Conservation (phyloP, 345 rosid genomes). For the Bretschneidera sinensis region DNA sequence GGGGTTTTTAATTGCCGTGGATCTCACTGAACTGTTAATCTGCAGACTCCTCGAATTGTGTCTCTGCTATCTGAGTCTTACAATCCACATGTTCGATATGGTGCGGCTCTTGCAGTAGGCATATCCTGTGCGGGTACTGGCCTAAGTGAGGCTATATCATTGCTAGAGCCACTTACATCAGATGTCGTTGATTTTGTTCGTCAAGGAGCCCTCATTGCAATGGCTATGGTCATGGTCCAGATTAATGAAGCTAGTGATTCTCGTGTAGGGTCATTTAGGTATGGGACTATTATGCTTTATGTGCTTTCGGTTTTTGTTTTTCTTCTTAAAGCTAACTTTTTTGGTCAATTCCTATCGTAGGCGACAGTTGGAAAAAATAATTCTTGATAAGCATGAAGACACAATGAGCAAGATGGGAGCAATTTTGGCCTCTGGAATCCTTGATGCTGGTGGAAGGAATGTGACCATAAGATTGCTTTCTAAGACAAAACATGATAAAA, state of each 20-base stretch:
- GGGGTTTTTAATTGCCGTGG: constrained; percentile 1
- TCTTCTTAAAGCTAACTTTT: neutral
- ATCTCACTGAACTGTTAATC: constrained; percentile 12
- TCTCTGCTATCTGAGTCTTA: constrained; percentile 94
- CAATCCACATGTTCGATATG: constrained; percentile 98
- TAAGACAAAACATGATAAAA: constrained; percentile 92
- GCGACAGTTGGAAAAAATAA: constrained; percentile 90
- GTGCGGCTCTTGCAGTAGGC: constrained; percentile 99
- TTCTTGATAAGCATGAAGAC: constrained; percentile 95
- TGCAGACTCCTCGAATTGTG: constrained; percentile 97
- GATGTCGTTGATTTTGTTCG: constrained; percentile 99
- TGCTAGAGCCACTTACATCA: constrained; percentile 93
- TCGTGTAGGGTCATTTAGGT: constrained; percentile 97
- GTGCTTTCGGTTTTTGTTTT: neutral
- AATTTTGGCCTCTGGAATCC: constrained; percentile 92
- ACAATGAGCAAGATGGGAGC: constrained; percentile 99
- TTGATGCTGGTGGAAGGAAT: constrained; percentile 99
- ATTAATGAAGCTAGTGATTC: constrained; percentile 94
- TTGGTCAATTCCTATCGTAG: constrained; percentile 28
- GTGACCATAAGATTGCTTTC: constrained; percentile 91
- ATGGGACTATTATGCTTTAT: neutral
- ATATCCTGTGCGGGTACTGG: constrained; percentile 99
- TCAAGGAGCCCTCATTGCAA: constrained; percentile 98
- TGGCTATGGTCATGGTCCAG: constrained; percentile 99
- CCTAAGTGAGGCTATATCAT: constrained; percentile 95